A percentile compares a stretch with the other conserved stretches of the same genome.
These are phyloP conservation scores for Botryotinia globosa DNA, from an alignment of 2,329 filamentous ascomycete species.

Conservation along the genomic window DNA sequence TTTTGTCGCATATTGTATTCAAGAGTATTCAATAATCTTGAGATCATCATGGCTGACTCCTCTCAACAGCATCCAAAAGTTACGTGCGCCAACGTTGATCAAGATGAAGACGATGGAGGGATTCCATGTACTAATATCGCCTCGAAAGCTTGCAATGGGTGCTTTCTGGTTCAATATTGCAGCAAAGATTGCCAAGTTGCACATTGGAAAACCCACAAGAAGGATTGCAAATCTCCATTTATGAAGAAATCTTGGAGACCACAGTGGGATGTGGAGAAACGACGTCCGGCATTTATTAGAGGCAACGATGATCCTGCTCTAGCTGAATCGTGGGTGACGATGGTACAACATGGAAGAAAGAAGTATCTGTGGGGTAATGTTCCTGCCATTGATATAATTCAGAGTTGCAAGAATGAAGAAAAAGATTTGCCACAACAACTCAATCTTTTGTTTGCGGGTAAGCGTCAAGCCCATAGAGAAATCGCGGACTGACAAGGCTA, in stretches of 20 bases:
- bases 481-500: not conserved
- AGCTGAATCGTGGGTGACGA: not conserved
- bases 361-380: constrained; percentile 20
- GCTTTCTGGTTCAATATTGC: constrained; percentile 19
- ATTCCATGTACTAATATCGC: not conserved
- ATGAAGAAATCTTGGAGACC: constrained; percentile 11
- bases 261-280: constrained; percentile 8
- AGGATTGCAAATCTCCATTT: constrained; percentile 15
- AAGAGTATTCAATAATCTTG: not conserved
- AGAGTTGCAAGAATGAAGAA: constrained; percentile 3
- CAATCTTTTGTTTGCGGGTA: constrained; percentile 14
- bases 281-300: constrained; percentile 29
- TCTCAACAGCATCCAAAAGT: not conserved
- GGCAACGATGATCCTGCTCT: no score
- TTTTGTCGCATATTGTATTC: not conserved
- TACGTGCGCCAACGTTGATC: constrained; percentile 5
- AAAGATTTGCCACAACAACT: not conserved
- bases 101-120: not conserved
- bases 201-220: constrained; percentile 14
- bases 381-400: constrained; percentile 15
- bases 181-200: constrained; percentile 39
- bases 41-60: not conserved
- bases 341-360: not conserved
- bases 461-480: not conserved
- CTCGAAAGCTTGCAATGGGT: not conserved